Percentiles rank a stretch among this genome's conserved stretches.
Conservation (phyloP, 1,284 basidiomycete genomes). For the Peniophora sp. region DNA sequence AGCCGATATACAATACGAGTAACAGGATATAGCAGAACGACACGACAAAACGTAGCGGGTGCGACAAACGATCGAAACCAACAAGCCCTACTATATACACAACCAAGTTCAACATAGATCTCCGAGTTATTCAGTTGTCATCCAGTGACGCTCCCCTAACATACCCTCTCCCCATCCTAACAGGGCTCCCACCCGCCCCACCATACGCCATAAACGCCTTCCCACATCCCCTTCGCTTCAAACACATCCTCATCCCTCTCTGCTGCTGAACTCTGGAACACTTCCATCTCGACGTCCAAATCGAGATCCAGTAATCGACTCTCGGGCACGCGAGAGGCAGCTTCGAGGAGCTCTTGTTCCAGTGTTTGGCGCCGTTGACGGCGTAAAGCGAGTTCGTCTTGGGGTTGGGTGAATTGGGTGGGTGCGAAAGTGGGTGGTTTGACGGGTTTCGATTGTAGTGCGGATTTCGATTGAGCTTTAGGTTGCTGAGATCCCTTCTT, state of each 20-base stretch:
- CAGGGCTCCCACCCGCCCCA: slow-evolving; percentile 58
- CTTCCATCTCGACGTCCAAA: background rate
- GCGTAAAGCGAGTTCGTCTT: too few relatives aligned
- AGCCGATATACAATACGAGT: too few relatives aligned
- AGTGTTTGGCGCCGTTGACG: background rate
- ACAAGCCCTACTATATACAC: too few relatives aligned
- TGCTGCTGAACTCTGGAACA: background rate
- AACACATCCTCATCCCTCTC: slow-evolving; percentile 28
- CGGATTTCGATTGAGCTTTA: background rate
- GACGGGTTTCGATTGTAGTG: background rate
- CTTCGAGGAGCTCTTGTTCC: background rate
- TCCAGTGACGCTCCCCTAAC: slow-evolving; percentile 33
- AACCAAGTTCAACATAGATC: too few relatives aligned
- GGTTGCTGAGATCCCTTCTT: background rate
- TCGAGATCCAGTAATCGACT: too few relatives aligned
- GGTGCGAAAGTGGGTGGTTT: background rate
- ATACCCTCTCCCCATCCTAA: slow-evolving; percentile 61
- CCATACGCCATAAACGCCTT: slow-evolving; percentile 65
- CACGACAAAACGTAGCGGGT: too few relatives aligned
- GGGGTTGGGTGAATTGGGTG: too few relatives aligned
- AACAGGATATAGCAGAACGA: too few relatives aligned
- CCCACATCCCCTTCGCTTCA: slow-evolving; percentile 42
- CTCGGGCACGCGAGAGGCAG: background rate
- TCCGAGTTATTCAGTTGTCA: too few relatives aligned
- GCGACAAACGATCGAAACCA: too few relatives aligned